These are phyloP conservation scores for Ceratobasidium sp. DNA, from an alignment of 1,284 basidiomycete species.

Conservation along the genomic window DNA sequence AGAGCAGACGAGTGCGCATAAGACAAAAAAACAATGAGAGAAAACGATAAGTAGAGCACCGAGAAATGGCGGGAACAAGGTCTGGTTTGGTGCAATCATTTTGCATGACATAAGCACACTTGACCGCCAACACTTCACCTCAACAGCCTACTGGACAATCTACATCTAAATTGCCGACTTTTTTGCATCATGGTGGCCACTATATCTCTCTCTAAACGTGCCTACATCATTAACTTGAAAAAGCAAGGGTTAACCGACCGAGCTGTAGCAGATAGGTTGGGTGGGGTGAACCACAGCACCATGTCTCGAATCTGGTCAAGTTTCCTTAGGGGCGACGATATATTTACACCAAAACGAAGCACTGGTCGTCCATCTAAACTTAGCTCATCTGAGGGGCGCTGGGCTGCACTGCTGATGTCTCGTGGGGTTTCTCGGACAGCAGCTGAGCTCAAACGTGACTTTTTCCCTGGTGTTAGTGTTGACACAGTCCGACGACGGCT, in stretches of 20 bases:
- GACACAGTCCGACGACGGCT: background rate
- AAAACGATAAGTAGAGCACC: no score
- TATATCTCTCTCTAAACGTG: background rate
- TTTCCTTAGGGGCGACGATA: slow-evolving; percentile 1
- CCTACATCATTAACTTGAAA: slow-evolving; percentile 2
- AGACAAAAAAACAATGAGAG: no score
- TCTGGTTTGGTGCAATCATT: no score
- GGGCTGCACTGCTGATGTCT: slow-evolving; percentile 16
- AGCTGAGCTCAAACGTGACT: no score
- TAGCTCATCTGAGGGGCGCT: background rate
- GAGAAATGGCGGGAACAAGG: no score
- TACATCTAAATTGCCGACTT: no score
- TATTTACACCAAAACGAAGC: background rate
- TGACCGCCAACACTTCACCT: no score
- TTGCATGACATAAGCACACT: no score
- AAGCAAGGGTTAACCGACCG: background rate
- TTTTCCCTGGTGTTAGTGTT: background rate
- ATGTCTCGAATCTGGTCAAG: background rate
- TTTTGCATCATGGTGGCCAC: background rate
- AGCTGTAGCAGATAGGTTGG: background rate
- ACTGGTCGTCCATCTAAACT: slow-evolving; percentile 4
- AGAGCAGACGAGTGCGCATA: no score
- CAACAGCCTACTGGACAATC: no score
- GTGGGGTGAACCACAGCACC: background rate
- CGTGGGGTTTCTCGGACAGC: background rate